Evolutionary conservation across 495 filamentous ascomycete species (phyloP).

Genomic region (Xylaria flabelliformis): DNA sequence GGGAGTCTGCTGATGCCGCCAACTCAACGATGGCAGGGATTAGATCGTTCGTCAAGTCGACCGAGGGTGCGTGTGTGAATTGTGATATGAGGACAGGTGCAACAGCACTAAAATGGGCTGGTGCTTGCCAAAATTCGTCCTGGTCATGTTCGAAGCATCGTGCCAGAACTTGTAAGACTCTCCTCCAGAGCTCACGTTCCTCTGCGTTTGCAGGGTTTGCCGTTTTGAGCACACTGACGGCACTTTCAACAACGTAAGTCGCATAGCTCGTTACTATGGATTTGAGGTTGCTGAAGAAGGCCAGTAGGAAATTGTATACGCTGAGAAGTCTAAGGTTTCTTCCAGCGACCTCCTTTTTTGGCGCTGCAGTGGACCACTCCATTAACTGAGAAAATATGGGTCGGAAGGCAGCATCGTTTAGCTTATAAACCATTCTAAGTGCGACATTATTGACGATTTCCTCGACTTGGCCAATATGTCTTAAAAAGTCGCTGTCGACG

Average conservation of each 20-base stretch:
- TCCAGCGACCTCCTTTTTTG: conserved; percentile 65
- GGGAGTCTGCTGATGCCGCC: conserved; percentile 76
- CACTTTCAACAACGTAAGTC: conserved; percentile 79
- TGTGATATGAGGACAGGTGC: conserved; percentile 71
- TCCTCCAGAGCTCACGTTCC: conserved; percentile 64
- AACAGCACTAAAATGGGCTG: conserved; percentile 78
- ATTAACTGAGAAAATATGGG: conserved; percentile 83
- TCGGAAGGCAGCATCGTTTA: conserved; percentile 96
- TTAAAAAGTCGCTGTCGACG: conserved; percentile 50
- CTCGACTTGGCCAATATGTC: conserved; percentile 67
- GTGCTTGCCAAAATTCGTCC: conserved; percentile 87
- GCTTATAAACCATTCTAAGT: conserved; percentile 91
- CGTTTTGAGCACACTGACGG: conserved; percentile 65
- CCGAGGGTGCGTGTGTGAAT: conserved; percentile 61
- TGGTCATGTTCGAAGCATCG: conserved; percentile 81
- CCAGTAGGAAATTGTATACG: conserved; percentile 78
- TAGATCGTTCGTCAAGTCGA: conserved; percentile 49
- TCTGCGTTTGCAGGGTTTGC: conserved; percentile 56
- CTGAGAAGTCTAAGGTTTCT: conserved; percentile 64
- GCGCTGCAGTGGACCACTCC: conserved; percentile 69
- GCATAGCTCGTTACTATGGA: conserved; percentile 93
- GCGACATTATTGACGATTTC: conserved; percentile 66
- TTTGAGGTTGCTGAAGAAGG: conserved; percentile 85
- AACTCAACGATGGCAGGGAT: conserved; percentile 73
- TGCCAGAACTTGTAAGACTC: conserved; percentile 69